These are phyloP conservation scores for Clarireedia sp. DNA, from an alignment of 2,329 filamentous ascomycete species.

Conservation along the genomic window DNA sequence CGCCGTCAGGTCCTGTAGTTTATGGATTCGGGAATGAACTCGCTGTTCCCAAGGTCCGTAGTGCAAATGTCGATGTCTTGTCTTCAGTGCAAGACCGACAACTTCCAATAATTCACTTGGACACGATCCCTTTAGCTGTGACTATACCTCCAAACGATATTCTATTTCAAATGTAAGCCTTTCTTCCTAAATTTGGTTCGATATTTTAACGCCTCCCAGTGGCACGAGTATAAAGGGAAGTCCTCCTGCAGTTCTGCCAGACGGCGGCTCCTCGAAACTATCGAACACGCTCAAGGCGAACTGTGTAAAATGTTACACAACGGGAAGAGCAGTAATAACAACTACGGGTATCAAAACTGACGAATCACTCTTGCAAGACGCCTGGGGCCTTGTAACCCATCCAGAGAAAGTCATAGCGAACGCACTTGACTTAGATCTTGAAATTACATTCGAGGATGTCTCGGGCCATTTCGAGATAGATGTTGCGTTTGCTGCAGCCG, in stretches of 20 bases:
- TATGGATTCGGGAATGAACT: not conserved
- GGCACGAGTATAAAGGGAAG: not conserved
- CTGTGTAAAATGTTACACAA: conserved; percentile 5
- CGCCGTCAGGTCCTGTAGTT: not conserved
- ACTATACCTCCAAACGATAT: not conserved
- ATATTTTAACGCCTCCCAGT: not conserved
- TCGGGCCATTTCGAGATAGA: conserved; percentile 15
- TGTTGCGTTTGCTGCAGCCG: conserved; percentile 8
- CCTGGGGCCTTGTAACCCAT: not conserved
- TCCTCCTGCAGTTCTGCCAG: not conserved
- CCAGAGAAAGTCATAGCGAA: conserved; percentile 4
- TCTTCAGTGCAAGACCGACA: not conserved
- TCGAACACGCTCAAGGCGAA: not conserved
- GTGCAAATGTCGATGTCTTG: not conserved
- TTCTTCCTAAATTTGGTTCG: not conserved
- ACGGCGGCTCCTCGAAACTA: not conserved
- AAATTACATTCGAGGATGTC: conserved; percentile 9
- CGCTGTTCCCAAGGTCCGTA: not conserved
- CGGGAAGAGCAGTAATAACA: not conserved
- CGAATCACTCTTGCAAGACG: not conserved
- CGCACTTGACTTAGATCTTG: conserved; percentile 9
- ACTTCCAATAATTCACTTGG: not conserved
- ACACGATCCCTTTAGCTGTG: not conserved
- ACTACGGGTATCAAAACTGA: not conserved
- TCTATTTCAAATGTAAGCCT: not conserved